Evolutionary conservation across 495 filamentous ascomycete genomes (phyloP), one percentile per base, ranked within the genome.

Genomic region (Aspergillus avenaceus): DNA sequence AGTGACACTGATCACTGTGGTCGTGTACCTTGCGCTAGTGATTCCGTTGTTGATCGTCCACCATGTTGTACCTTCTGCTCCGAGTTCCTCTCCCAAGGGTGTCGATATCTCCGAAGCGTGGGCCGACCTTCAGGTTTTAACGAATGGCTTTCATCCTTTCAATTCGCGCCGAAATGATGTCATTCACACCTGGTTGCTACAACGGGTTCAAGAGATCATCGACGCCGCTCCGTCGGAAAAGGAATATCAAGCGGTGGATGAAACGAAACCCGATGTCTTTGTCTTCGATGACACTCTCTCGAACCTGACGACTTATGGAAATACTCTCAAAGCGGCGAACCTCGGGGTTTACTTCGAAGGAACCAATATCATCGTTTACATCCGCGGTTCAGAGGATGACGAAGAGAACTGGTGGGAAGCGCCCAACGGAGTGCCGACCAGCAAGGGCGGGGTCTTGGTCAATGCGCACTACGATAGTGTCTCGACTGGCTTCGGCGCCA

Each of bases 401-500:
- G 64, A 74, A 2, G 78, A 77, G 5, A 72, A 75, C 11, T 91
- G 83, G 84, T 91, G 82, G 87, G 60, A 64, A 27, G 64, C 66
- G 16, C 61, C 66, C 6, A 66, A 66, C 6, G 65, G 71, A 47
- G 63, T 60, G 37, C 75, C 79, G 28, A 71, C 73, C 42, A 78
- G 80, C 16, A 83, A 81, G 54, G 87, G 88, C 7, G 87, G 89
- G 23, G 86, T 95, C 8, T 77, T 98, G 43, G 87, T 98, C 56
- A 98, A 96, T 61, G 89, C 92, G 5, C 93, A 98, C 59, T 97
- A 93, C 60, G 93, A 98, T 64, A 93, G 88, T 53, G 93, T 97
- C 1, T 88, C 90, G 6, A 91, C 90, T 1, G 93, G 92, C 9
- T 87, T 75, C 58, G 92, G 92, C 34, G 92, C 93, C 23, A 97